These are phyloP conservation scores for Simplicillium sp. DNA, from an alignment of 2,329 filamentous ascomycete species.

Conservation along the genomic window DNA sequence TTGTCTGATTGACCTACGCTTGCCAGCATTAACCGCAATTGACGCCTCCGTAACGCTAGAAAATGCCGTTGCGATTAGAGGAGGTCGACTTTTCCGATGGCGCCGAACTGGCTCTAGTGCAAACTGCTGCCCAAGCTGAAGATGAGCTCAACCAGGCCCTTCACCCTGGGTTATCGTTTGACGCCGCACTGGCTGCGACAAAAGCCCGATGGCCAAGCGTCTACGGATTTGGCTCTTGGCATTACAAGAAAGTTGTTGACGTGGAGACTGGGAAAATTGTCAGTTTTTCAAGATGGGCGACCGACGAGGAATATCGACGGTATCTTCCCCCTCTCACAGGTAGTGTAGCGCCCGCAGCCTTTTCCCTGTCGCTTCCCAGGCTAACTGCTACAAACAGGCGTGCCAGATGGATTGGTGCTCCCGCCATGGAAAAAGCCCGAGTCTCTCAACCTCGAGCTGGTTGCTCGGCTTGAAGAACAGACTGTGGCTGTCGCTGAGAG, in stretches of 20 bases:
- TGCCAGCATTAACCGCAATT: too few relatives aligned
- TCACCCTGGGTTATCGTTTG: not conserved
- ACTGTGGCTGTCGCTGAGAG: not conserved
- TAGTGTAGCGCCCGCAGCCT: not conserved
- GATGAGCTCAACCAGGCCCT: not conserved
- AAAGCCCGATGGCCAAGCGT: constrained; percentile 4
- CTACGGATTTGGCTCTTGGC: constrained; percentile 4
- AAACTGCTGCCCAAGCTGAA: not conserved
- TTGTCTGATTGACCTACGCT: too few relatives aligned
- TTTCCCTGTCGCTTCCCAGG: not conserved
- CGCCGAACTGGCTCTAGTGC: constrained; percentile 2
- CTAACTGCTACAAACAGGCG: not conserved
- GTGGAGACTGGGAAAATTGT: constrained; percentile 1
- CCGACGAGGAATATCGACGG: not conserved
- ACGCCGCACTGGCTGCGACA: not conserved
- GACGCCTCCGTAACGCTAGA: not conserved
- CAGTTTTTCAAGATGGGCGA: constrained; percentile 1
- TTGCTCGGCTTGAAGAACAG: not conserved
- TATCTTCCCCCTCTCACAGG: constrained; percentile 1
- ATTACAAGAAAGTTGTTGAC: constrained; percentile 2
- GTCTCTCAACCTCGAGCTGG: not conserved
- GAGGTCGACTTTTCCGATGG: constrained; percentile 5
- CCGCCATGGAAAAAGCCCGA: constrained; percentile 3
- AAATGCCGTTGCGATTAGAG: constrained; percentile 1
- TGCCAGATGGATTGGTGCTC: constrained; percentile 1